These are phyloP conservation scores for Zygoascus biomembranicola DNA, from an alignment of 805 yeast species.

Conservation along the genomic window DNA sequence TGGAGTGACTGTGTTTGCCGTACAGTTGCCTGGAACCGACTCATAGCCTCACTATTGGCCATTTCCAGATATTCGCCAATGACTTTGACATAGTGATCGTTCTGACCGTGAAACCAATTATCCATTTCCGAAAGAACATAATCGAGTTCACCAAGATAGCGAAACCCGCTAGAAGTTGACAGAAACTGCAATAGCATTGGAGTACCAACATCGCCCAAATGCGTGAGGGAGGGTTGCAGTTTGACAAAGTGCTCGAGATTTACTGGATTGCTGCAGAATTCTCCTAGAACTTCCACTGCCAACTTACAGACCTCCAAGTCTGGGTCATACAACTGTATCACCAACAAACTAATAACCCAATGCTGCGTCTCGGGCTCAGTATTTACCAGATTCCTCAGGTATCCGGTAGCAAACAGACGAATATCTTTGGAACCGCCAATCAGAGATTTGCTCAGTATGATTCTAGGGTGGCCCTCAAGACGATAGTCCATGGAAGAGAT, in stretches of 20 bases:
- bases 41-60: not conserved
- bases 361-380: constrained; percentile 17
- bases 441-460: constrained; percentile 57
- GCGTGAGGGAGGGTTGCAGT: constrained; percentile 48
- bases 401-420: constrained; percentile 49
- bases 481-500: constrained; percentile 55
- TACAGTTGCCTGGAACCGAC: not conserved
- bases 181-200: constrained; percentile 57
- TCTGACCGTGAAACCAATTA: constrained; percentile 47
- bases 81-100: constrained; percentile 25
- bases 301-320: constrained; percentile 45
- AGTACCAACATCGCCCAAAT: constrained; percentile 43
- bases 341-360: constrained; percentile 48
- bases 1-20: not conserved
- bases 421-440: constrained; percentile 44
- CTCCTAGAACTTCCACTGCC: constrained; percentile 49
- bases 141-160: constrained; percentile 48
- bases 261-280: constrained; percentile 38
- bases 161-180: constrained; percentile 61
- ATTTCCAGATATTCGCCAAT: constrained; percentile 27
- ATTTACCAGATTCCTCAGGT: constrained; percentile 37
- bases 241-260: constrained; percentile 45
- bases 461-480: constrained; percentile 56
- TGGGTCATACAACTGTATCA: constrained; percentile 63
- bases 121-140: constrained; percentile 59